Evolutionary conservation across 108 stramenopile species (phyloP).

Genomic region (Conticribra guillardii): DNA sequence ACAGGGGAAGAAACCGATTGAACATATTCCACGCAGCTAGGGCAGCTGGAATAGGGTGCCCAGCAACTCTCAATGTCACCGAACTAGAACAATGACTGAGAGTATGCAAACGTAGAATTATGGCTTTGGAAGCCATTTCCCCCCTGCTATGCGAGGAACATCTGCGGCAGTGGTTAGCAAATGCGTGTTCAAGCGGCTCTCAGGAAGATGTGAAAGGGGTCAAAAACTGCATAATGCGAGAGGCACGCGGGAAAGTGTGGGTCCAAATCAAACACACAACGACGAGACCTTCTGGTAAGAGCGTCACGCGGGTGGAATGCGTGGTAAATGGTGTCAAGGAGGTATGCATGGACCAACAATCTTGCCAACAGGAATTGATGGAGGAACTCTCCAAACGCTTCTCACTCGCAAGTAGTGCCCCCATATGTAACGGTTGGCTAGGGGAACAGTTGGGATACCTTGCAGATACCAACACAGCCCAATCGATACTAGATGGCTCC

Average conservation of each 20-base stretch:
- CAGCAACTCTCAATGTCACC: too few species aligned
- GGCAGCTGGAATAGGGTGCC: too few species aligned
- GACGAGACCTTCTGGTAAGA: neutral
- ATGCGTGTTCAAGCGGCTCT: neutral
- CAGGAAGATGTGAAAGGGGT: neutral
- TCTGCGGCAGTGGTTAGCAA: neutral
- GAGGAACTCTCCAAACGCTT: neutral
- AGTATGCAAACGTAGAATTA: too few species aligned
- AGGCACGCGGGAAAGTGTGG: neutral
- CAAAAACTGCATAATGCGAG: neutral
- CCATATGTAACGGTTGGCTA: neutral
- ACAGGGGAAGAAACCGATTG: too few species aligned
- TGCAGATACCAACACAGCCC: constrained; percentile 1
- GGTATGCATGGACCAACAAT: neutral
- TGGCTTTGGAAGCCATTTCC: too few species aligned
- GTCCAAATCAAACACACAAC: neutral
- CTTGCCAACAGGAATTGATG: neutral
- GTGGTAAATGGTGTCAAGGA: neutral
- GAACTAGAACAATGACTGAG: too few species aligned
- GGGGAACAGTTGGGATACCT: constrained; percentile 14
- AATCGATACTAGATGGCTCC: constrained; percentile 1
- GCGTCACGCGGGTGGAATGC: neutral
- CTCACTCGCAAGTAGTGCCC: neutral
- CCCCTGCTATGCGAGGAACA: too few species aligned
- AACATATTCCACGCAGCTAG: too few species aligned